Evolutionary conservation across 139 green algal genomes (phyloP), one percentile per base, ranked within the genome.

Genomic region (Deuterostichococcus epilithicus): DNA sequence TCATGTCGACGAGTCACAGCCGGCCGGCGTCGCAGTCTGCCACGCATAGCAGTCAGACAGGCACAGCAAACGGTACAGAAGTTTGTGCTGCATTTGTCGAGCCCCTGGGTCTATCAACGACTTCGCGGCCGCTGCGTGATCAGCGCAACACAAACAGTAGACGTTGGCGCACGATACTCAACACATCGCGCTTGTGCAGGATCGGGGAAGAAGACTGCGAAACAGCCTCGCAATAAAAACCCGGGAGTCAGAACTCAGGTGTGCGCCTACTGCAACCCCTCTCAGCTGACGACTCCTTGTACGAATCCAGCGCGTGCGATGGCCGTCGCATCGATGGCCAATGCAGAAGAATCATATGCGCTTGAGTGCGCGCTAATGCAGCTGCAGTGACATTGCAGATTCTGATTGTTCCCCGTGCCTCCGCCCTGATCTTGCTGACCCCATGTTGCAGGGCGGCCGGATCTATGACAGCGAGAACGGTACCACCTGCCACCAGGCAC

Each of bases 381-480:
- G 42, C 42, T 52, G 42, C 13, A 23, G 42, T 52, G 8, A 8
- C 8, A 8, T 63, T 63, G 10, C 52, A 28, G 52, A 3, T n/a
- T n/a, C 13, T n/a, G 52, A 63, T n/a, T n/a, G n/a, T n/a, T n/a
- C n/a, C n/a, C n/a, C n/a, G n/a, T n/a, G n/a, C n/a, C n/a, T n/a
- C n/a, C n/a, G n/a, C n/a, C n/a, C n/a, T n/a, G n/a, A n/a, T n/a
- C n/a, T n/a, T 1, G 26, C 70, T 75, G 38, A 66, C 52, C 15
- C 20, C 69, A 45, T 26, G 18, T 47, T 74, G 60, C 76, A 90
- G 81, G 86, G 86, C 6, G 81, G 84, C 5, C 72, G 86, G 0
- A 88, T 89, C 18, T 90, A 90, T 72, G 86, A 89, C 77, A 82
- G 70, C 66, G 81, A 89, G 66, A 88, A 84, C 33, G 86, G 86